phyloP scores from a whole-genome alignment of 805 yeast genomes.

The Myxozyma neotropica region DNA sequence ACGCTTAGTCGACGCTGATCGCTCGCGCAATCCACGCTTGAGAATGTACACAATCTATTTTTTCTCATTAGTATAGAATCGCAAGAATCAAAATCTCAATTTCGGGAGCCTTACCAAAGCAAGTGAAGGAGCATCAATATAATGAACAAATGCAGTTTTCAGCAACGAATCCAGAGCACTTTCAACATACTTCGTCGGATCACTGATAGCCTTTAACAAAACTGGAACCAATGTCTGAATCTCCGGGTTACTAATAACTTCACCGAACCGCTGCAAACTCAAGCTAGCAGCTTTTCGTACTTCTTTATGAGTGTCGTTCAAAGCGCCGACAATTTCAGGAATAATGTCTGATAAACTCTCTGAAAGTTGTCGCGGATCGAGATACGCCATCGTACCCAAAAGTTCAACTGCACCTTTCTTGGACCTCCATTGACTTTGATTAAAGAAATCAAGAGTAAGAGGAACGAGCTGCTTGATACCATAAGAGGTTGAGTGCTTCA shows the following conservation, averaged over 20 bases:
- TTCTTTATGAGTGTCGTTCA: conserved; percentile 94
- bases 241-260: conserved; percentile 95
- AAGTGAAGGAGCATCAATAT: conserved; percentile 96
- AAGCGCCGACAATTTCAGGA: conserved; percentile 93
- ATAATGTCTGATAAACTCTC: conserved; percentile 85
- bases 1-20: conserved; percentile 90
- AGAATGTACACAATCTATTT: conserved; percentile 70
- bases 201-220: conserved; percentile 89
- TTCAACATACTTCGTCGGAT: conserved; percentile 89
- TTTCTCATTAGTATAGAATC: not conserved
- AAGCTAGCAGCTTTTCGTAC: conserved; percentile 94
- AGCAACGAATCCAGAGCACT: conserved; percentile 82
- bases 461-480: conserved; percentile 94
- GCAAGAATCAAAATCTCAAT: not conserved
- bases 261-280: conserved; percentile 88
- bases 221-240: conserved; percentile 88
- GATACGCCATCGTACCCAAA: conserved; percentile 95
- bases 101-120: conserved; percentile 62
- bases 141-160: conserved; percentile 92
- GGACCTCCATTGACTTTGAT: conserved; percentile 92
- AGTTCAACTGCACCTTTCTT: conserved; percentile 96
- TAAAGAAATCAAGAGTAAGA: conserved; percentile 79
- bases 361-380: conserved; percentile 92
- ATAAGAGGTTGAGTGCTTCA: conserved; percentile 87
- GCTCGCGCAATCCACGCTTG: conserved; percentile 90